Evolutionary conservation across 441 rosid genomes (phyloP), one percentile per base, ranked within the genome.

Genomic region (Bruguiera hainesii): DNA sequence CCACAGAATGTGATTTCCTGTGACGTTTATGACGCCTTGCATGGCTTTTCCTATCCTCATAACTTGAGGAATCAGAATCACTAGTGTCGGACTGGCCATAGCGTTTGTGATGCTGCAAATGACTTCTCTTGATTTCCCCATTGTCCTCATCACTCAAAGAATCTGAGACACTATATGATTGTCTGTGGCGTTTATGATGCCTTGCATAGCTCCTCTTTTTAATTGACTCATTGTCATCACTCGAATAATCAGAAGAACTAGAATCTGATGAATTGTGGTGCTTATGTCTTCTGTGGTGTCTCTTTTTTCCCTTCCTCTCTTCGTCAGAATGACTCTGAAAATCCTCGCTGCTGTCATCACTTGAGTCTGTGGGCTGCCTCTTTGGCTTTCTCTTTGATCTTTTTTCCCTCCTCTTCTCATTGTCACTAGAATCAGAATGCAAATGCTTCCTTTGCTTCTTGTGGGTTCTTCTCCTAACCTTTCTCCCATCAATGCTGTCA

Each of bases 381-480:
- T 72, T 88, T 15, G 56, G 78, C 73, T 72, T 87, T 56, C 71
- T 67, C 78, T 76, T 84, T n/a, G 81, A 78, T 71, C 79, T 86
- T 78, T 65, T 89, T 50, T 82, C 89, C 77, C 71, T 85, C 75
- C 73, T 85, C 77, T 25, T 81, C 29, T 81, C 96, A 73, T 68
- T 66, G 70, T 85, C 89, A 71, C 81, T 82, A 16, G 86, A 85
- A 69, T 77, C 88, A 65, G 74, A 61, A 77, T 79, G 85, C 20
- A 59, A 21, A 69, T 75, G 79, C 81, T 80, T 87, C 61, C 81
- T 79, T 73, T 83, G 89, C 76, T 84, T 89, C 75, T 76, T 76
- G 81, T 77, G 90, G 52, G 79, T 21, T 74, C 82, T 81, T 62
- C 64, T 83, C 73, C 84, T 80, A 21, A 71, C 75, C 84, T 80